These are phyloP conservation scores for Platanus orientalis DNA, from an alignment of 164 flowering plant species.

Conservation along the genomic window DNA sequence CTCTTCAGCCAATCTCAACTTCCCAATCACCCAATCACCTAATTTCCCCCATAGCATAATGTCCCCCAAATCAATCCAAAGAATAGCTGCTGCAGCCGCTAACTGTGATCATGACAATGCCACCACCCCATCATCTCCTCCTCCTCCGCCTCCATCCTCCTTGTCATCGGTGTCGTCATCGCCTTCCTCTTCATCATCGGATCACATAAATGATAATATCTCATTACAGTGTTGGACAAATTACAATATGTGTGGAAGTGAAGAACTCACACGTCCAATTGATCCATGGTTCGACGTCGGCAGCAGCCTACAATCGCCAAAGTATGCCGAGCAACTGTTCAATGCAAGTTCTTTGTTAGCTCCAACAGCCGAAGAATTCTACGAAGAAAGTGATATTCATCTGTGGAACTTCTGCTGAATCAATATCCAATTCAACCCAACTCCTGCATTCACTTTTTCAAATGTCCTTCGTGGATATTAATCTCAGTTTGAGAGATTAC, in stretches of 20 bases:
- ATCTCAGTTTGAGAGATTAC: not conserved
- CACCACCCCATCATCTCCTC: slow-evolving; percentile 3
- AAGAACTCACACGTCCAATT: slow-evolving; percentile 6
- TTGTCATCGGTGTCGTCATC: not conserved
- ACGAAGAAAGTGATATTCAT: slow-evolving; percentile 25
- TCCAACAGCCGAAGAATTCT: slow-evolving; percentile 16
- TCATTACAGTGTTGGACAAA: slow-evolving; percentile 7
- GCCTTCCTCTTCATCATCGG: not conserved
- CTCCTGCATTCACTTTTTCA: not conserved
- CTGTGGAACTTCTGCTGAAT: slow-evolving; percentile 35
- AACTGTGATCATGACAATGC: slow-evolving; percentile 7
- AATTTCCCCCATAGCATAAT: slow-evolving; percentile 26
- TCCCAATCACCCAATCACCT: slow-evolving; percentile 43
- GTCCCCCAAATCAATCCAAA: slow-evolving; percentile 87
- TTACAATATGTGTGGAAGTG: slow-evolving; percentile 6
- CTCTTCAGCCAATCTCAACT: slow-evolving; percentile 76
- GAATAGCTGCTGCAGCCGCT: slow-evolving; percentile 82
- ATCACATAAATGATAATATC: slow-evolving; percentile 8
- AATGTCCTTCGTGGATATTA: not conserved
- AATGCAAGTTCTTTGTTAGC: slow-evolving; percentile 6
- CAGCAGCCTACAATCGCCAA: slow-evolving; percentile 21
- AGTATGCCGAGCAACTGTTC: slow-evolving; percentile 18
- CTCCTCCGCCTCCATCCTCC: slow-evolving; percentile 3
- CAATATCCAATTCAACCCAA: not conserved
- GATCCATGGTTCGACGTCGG: slow-evolving; percentile 21